Base-by-base conservation (phyloP, 768 basidiomycete species). In the Tulasnella sp. region DNA sequence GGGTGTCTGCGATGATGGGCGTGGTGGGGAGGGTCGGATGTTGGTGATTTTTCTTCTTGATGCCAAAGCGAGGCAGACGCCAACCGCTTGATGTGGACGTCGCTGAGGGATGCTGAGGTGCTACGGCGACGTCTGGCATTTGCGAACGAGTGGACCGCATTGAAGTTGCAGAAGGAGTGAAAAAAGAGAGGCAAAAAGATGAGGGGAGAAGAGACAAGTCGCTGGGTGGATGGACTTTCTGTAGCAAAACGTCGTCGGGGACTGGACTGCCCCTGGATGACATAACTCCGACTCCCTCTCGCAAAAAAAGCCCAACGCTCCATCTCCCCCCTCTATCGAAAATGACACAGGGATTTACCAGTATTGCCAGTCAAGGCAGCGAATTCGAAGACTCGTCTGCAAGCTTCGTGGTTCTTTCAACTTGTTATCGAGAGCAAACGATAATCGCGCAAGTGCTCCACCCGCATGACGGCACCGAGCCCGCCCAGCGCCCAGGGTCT, bases 11-110 rank as follows among this genome's bases (percentile, higher is more conserved):
- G 49, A 74, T 74, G 73, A 74, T 54, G 49, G 73, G 73, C 37
- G 52, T 58, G 58, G 52, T 38, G 9, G 45, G 73, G 49, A 37
- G 49, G 39, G 42, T 67, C 38, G 37, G 38, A 58, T 38, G 37
- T 42, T 38, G 73, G 49, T 37, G 73, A 74, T 37, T 74, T 67
- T 74, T 74, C 58, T 74, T 74, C 58, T 38, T 74, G 29, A 74
- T 54, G 49, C 73, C 73, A 37, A 74, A 74, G 54, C 73, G 73
- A 58, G 73, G 73, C 45, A 74, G 52, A 74, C 73, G 73, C 73
- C 73, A 74, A 34, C 58, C 58, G 58, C 58, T 64, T n/a, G 58
- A 64, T 25, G 58, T 64, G 25, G 58, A 25, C 29, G 58, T 64
- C 3, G 58, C 31, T 25, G 58, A 64, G 15, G 58, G 58, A 15